Conservation (phyloP, 768 basidiomycete species). For the Lactifluus piperatus region DNA sequence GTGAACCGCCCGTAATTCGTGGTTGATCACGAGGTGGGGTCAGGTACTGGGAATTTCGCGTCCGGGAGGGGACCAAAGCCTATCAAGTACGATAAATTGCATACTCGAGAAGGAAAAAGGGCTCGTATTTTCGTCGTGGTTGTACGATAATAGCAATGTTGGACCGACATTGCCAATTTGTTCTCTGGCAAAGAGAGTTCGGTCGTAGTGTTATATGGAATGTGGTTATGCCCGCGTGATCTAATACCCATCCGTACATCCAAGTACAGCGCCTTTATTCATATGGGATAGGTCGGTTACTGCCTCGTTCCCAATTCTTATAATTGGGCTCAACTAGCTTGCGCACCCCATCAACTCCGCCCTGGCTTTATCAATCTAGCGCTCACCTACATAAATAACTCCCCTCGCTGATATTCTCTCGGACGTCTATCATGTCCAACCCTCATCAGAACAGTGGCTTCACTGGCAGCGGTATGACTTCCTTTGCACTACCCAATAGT, state of each 20-base stretch:
- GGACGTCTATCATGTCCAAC: neutral
- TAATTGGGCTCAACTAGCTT: neutral
- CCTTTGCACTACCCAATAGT: neutral
- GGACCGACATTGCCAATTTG: neutral
- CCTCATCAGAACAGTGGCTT: neutral
- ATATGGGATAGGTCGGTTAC: neutral
- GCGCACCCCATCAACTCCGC: neutral
- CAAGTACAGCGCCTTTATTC: constrained; percentile 8
- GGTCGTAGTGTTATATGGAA: neutral
- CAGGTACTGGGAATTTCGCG: constrained; percentile 72
- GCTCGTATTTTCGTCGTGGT: neutral
- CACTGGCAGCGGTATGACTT: neutral
- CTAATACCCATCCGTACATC: too few relatives aligned
- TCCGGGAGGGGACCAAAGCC: constrained; percentile 36
- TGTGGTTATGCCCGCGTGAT: neutral
- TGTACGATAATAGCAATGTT: neutral
- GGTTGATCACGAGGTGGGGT: constrained; percentile 14
- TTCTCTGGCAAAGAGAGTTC: neutral
- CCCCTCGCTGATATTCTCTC: neutral
- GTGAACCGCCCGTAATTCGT: constrained; percentile 17
- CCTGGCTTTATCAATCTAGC: neutral
- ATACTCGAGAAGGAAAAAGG: neutral
- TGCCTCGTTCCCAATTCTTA: constrained; percentile 12
- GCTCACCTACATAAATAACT: neutral
- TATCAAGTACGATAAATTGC: neutral